phyloP scores from a whole-genome alignment of 2,329 filamentous ascomycete species.

The Shiraia sp. region DNA sequence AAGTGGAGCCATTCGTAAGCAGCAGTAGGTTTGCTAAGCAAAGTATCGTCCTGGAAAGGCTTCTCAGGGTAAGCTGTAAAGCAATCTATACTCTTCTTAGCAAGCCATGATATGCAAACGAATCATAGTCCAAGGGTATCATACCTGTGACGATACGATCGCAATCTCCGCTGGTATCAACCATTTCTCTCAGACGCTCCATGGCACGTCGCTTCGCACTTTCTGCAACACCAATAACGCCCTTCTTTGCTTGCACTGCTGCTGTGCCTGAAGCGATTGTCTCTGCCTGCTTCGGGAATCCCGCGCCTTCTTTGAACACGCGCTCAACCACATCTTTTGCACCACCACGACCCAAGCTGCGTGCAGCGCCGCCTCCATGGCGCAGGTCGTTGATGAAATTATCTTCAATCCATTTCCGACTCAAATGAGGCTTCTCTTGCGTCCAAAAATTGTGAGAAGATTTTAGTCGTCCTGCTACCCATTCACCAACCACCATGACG shows the following conservation, averaged over 20 bases:
- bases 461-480: constrained; percentile 75
- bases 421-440: constrained; percentile 57
- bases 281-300: constrained; percentile 67
- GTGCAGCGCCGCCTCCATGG: constrained; percentile 71
- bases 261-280: constrained; percentile 56
- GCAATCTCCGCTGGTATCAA: constrained; percentile 77
- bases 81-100: constrained; percentile 59
- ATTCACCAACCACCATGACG: constrained; percentile 84
- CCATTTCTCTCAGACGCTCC: constrained; percentile 72
- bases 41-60: constrained; percentile 90
- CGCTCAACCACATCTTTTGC: constrained; percentile 75
- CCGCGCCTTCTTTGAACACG: constrained; percentile 78
- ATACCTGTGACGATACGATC: constrained; percentile 71
- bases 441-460: constrained; percentile 44
- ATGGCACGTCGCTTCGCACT: constrained; percentile 72
- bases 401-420: constrained; percentile 75
- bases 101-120: neutral
- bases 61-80: constrained; percentile 85
- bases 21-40: constrained; percentile 81
- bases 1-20: constrained; percentile 97
- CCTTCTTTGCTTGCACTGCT: constrained; percentile 52
- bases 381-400: constrained; percentile 70
- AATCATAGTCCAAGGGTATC: neutral
- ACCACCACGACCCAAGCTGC: constrained; percentile 72
- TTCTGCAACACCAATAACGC: constrained; percentile 69